phyloP scores from a whole-genome alignment of 495 filamentous ascomycete species.

The Penicillium cinerascens region DNA sequence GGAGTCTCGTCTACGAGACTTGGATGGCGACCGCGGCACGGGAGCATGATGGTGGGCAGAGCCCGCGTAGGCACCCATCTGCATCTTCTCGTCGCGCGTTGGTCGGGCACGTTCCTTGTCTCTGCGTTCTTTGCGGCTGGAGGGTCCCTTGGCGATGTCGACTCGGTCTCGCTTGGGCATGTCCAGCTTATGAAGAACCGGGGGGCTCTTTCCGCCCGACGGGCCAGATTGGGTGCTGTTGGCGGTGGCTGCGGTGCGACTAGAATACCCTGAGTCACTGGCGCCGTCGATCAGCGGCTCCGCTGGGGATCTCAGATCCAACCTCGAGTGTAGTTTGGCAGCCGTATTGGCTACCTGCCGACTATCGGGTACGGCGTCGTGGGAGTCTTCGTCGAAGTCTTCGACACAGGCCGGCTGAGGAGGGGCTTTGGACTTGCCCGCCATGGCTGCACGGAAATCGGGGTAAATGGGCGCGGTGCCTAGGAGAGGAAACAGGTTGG shows the following conservation, averaged over 20 bases:
- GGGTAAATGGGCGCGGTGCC: slow-evolving; percentile 10
- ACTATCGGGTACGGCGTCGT: slow-evolving; percentile 45
- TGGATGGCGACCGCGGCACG: slow-evolving; percentile 33
- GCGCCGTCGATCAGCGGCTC: slow-evolving; percentile 44
- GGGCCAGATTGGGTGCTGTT: slow-evolving; percentile 53
- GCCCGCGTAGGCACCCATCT: slow-evolving; percentile 33
- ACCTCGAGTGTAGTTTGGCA: slow-evolving; percentile 52
- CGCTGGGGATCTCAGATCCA: slow-evolving; percentile 34
- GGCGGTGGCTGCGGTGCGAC: slow-evolving; percentile 55
- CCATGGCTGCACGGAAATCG: slow-evolving; percentile 32
- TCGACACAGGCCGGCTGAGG: slow-evolving; percentile 50
- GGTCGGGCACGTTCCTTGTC: slow-evolving; percentile 32
- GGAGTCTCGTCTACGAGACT: slow-evolving; percentile 35
- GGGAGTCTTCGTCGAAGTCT: slow-evolving; percentile 54
- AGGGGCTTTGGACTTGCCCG: slow-evolving; percentile 33
- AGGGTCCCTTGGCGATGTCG: slow-evolving; percentile 31
- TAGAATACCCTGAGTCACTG: slow-evolving; percentile 65
- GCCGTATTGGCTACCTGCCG: slow-evolving; percentile 46
- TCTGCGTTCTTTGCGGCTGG: slow-evolving; percentile 34
- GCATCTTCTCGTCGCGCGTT: slow-evolving; percentile 36
- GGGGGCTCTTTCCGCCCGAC: slow-evolving; percentile 41
- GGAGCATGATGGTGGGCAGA: slow-evolving; percentile 28
- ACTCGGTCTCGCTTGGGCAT: slow-evolving; percentile 24
- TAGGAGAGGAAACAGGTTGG: slow-evolving; percentile 16
- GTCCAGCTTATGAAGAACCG: slow-evolving; percentile 40